These are phyloP conservation scores for Alternaria postmessia DNA, from an alignment of 2,329 filamentous ascomycete genomes.

Conservation along the genomic window DNA sequence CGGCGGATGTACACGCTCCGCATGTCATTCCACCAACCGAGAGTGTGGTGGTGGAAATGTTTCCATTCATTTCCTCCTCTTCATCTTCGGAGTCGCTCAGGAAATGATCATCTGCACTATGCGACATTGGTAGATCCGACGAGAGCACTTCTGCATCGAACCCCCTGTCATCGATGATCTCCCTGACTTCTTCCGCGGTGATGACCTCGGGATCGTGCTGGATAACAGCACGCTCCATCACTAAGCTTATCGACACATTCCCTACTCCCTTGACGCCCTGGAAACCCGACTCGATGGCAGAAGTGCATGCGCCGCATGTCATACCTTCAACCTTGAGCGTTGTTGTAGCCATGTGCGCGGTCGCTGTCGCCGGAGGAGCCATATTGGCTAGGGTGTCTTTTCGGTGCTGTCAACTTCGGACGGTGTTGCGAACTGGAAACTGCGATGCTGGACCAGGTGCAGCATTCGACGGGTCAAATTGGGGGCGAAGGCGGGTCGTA, in stretches of 20 bases:
- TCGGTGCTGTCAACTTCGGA: constrained; percentile 9
- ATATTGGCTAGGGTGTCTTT: constrained; percentile 25
- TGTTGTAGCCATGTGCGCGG: constrained; percentile 79
- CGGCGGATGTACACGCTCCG: constrained; percentile 84
- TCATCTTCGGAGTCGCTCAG: constrained; percentile 48
- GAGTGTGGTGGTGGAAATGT: constrained; percentile 69
- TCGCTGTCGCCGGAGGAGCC: constrained; percentile 42
- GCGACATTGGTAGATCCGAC: constrained; percentile 72
- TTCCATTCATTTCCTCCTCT: constrained; percentile 52
- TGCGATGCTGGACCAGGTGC: neutral
- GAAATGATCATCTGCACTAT: constrained; percentile 48
- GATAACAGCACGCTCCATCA: constrained; percentile 95
- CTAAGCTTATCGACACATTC: constrained; percentile 87
- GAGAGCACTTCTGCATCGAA: constrained; percentile 92
- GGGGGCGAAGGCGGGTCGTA: constrained; percentile 21
- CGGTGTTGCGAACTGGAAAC: constrained; percentile 6
- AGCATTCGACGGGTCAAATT: constrained; percentile 23
- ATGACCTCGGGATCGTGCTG: constrained; percentile 83
- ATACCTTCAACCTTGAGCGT: constrained; percentile 90
- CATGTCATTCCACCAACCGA: constrained; percentile 90
- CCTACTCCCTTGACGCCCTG: constrained; percentile 81
- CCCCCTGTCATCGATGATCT: constrained; percentile 89
- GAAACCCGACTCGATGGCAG: constrained; percentile 92
- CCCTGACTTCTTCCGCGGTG: constrained; percentile 76
- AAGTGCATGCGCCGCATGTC: constrained; percentile 91